These are phyloP conservation scores for Exophiala mesophila DNA, from an alignment of 2,329 filamentous ascomycete species.

Conservation along the genomic window DNA sequence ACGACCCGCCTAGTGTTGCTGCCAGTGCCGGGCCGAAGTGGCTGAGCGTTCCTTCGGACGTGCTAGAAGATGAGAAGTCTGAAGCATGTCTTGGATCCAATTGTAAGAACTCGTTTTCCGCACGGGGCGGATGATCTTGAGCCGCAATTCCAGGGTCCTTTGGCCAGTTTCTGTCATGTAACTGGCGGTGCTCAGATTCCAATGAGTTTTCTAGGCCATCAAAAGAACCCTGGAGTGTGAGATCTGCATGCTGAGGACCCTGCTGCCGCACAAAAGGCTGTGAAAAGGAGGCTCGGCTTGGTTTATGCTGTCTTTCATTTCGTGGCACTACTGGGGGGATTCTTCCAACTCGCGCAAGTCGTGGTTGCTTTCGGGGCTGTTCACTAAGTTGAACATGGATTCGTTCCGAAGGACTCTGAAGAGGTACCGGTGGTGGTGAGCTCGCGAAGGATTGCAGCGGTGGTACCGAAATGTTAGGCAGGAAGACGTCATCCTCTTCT, in stretches of 20 bases:
- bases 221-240: too few relatives aligned
- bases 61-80: conserved; percentile 59
- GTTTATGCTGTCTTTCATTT: conserved; percentile 56
- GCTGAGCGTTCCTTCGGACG: conserved; percentile 56
- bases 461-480: conserved; percentile 9
- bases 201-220: too few relatives aligned
- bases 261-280: conserved; percentile 62
- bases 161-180: too few relatives aligned
- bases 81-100: conserved; percentile 73
- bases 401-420: conserved; percentile 8
- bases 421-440: conserved; percentile 11
- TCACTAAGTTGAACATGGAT: conserved; percentile 2
- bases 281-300: conserved; percentile 76
- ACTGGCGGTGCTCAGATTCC: too few relatives aligned
- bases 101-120: conserved; percentile 59
- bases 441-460: conserved; percentile 11
- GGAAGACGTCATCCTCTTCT: conserved; percentile 8
- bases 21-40: conserved; percentile 33
- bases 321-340: conserved; percentile 77
- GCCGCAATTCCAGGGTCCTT: too few relatives aligned
- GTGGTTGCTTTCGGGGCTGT: conserved; percentile 17
- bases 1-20: not conserved
- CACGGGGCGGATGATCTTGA: too few relatives aligned
- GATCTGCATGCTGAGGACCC: conserved; percentile 31
- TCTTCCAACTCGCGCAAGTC: conserved; percentile 65